A percentile compares a stretch with the other conserved stretches of the same genome.
Conservation (phyloP, 495 filamentous ascomycete species). For the Staphylotrichum longicolle region DNA sequence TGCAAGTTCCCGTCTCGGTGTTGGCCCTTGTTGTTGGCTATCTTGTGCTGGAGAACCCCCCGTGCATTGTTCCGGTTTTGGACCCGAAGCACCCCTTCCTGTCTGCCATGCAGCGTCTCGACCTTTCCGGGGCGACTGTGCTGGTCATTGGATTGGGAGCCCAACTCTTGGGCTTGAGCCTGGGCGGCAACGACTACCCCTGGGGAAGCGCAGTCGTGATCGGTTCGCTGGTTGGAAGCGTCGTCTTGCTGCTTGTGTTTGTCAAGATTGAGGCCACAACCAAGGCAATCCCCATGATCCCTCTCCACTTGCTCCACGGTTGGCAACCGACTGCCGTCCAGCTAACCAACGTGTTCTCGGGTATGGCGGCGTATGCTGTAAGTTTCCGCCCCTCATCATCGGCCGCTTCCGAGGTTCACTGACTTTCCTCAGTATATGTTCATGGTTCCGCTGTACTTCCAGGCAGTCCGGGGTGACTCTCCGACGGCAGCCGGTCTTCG, state of each 20-base stretch:
- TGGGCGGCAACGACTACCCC: conserved; percentile 61
- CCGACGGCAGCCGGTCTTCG: conserved; percentile 57
- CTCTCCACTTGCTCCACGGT: conserved; percentile 56
- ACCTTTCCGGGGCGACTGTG: conserved; percentile 53
- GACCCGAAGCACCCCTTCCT: conserved; percentile 26
- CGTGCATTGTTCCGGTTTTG: conserved; percentile 16
- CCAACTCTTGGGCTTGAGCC: conserved; percentile 58
- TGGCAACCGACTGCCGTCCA: conserved; percentile 53
- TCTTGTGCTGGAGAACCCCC: conserved; percentile 49
- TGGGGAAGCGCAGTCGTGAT: conserved; percentile 56
- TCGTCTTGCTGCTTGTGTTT: conserved; percentile 50
- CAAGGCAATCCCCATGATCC: conserved; percentile 61
- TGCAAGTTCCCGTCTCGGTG: conserved; percentile 54
- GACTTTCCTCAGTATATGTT: conserved; percentile 56
- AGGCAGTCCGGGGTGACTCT: conserved; percentile 60
- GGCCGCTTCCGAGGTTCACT: not conserved
- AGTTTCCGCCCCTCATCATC: conserved; percentile 24
- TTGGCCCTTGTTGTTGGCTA: conserved; percentile 55
- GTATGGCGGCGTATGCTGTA: conserved; percentile 62
- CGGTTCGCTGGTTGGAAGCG: conserved; percentile 49
- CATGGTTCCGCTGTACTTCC: conserved; percentile 62
- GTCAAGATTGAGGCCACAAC: conserved; percentile 57
- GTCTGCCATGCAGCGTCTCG: conserved; percentile 54
- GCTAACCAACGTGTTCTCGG: conserved; percentile 60
- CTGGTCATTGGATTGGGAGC: conserved; percentile 55